Conservation (phyloP, 139 green algal species). For the Auxenochlorella pyrenoidosa region DNA sequence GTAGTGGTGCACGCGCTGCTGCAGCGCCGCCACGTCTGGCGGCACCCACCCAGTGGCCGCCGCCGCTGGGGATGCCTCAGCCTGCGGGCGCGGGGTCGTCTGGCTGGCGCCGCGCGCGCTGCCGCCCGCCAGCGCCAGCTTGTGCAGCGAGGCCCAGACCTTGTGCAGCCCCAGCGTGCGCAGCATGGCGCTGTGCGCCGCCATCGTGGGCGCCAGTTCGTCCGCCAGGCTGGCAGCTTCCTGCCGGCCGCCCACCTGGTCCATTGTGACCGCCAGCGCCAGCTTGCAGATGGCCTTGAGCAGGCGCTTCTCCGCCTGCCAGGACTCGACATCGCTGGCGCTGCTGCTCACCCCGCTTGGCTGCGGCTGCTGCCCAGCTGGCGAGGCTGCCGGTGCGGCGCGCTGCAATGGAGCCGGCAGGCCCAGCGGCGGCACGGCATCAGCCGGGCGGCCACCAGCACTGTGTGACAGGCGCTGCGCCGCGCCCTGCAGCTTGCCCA, state of each 20-base stretch:
- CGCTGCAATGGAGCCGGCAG: not conserved
- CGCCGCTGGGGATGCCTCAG: conserved; percentile 7
- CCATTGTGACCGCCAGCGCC: conserved; percentile 51
- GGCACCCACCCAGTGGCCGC: not conserved
- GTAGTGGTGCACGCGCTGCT: conserved; percentile 34
- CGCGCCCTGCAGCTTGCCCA: conserved; percentile 16
- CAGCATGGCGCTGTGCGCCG: not conserved
- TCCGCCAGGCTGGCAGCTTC: conserved; percentile 13
- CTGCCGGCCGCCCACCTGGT: conserved; percentile 31
- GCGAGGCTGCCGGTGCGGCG: not conserved
- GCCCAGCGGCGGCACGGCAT: not conserved
- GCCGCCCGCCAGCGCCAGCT: conserved; percentile 25
- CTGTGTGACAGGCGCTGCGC: conserved; percentile 7
- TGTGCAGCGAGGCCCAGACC: conserved; percentile 36
- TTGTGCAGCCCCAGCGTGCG: conserved; percentile 37
- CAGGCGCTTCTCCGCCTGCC: conserved; percentile 34
- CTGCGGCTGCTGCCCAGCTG: conserved; percentile 2
- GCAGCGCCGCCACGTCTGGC: conserved; percentile 9
- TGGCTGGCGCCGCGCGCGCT: not conserved
- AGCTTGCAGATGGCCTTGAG: conserved; percentile 50
- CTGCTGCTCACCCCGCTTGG: conserved; percentile 12
- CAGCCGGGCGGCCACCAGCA: not conserved
- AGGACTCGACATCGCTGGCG: conserved; percentile 3
- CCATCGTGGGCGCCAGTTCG: conserved; percentile 32
- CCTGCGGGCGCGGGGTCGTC: not conserved